A percentile compares a stretch with the other conserved stretches of the same genome.
Evolutionary conservation across 257 asterid genomes (phyloP).

Genomic region (Paulownia fortunei): DNA sequence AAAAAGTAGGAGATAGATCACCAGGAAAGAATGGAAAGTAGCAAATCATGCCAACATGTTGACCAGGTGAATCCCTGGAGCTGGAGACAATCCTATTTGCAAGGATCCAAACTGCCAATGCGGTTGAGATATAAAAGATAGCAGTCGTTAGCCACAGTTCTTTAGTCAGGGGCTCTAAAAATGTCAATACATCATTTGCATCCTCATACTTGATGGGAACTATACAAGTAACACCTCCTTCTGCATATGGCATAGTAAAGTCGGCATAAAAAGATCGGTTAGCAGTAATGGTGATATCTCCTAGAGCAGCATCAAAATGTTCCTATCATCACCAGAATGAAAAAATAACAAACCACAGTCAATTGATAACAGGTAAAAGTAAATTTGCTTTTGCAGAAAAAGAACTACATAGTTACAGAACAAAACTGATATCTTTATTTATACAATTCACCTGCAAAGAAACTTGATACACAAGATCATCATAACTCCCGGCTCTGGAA

Average conservation of each 20-base stretch:
- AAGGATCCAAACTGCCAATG: slow-evolving; percentile 42
- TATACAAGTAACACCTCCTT: slow-evolving; percentile 45
- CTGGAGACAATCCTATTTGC: slow-evolving; percentile 22
- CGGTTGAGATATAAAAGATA: slow-evolving; percentile 33
- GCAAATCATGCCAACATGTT: slow-evolving; percentile 47
- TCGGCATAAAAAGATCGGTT: slow-evolving; percentile 41
- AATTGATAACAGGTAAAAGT: background rate
- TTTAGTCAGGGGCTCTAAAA: slow-evolving; percentile 43
- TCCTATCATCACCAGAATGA: slow-evolving; percentile 28
- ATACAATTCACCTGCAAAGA: slow-evolving; percentile 37
- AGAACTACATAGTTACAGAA: background rate
- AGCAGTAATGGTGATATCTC: slow-evolving; percentile 55
- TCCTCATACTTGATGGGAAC: slow-evolving; percentile 40
- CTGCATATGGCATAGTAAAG: slow-evolving; percentile 53
- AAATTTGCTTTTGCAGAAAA: background rate
- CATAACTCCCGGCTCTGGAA: slow-evolving; percentile 43
- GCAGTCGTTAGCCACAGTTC: slow-evolving; percentile 42
- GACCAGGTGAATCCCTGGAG: slow-evolving; percentile 30
- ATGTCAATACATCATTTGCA: slow-evolving; percentile 21
- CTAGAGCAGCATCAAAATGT: slow-evolving; percentile 47
- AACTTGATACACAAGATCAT: slow-evolving; percentile 58
- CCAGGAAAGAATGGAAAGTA: slow-evolving; percentile 49
- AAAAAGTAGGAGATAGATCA: background rate
- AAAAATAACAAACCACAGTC: slow-evolving; percentile 9
- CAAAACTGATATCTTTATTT: background rate